Base-by-base conservation (phyloP, 495 filamentous ascomycete species). In the Penicillium angulare region DNA sequence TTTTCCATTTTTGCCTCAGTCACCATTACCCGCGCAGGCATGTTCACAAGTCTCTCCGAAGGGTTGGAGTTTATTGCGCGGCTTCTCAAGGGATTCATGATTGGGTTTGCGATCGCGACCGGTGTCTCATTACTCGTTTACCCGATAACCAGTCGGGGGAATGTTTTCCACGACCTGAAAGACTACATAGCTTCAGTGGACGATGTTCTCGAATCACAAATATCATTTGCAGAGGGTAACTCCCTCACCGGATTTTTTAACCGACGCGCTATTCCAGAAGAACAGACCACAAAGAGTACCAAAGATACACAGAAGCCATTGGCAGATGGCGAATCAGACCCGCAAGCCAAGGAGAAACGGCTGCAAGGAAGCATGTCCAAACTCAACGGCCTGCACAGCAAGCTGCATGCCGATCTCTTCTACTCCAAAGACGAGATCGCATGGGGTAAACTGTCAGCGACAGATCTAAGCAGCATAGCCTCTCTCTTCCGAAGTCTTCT, bases 381-480 rank as follows among this genome's bases (percentile, higher is more conserved):
- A 3, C 49, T 89, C 39, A 73, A 76, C n/a, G 79, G 72, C 12
- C 59, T 89, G 0, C 75, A 84, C 17, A 83, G 81, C 2, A 89
- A 90, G 59, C 55, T 90, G 7, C 68, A 84, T 27, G 72, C 76
- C 0, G 87, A 90, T 59, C 56, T 89, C 5, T 71, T 81, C 3
- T 89, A 89, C 57, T 88, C 84, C 0, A 90, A 88, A 52, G 75
- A 86, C 13, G 87, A 90, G 53, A 60, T 85, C 16, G 85, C 85
- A 0, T 85, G 74, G 67, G 86, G 86, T 6, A 89, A 86, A 45
- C 63, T 89, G 13, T 71, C 77, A 32, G 79, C 85, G 3, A 73
- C 82, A n/a, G 86, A 89, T 50, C 52, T 91, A 7, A 68, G 76
- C 34, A 63, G 75, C 13, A 71, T 87, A 3, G 74, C 73, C 24